These are phyloP conservation scores for Endothia cerciana DNA, from an alignment of 2,329 filamentous ascomycete genomes.

Conservation along the genomic window DNA sequence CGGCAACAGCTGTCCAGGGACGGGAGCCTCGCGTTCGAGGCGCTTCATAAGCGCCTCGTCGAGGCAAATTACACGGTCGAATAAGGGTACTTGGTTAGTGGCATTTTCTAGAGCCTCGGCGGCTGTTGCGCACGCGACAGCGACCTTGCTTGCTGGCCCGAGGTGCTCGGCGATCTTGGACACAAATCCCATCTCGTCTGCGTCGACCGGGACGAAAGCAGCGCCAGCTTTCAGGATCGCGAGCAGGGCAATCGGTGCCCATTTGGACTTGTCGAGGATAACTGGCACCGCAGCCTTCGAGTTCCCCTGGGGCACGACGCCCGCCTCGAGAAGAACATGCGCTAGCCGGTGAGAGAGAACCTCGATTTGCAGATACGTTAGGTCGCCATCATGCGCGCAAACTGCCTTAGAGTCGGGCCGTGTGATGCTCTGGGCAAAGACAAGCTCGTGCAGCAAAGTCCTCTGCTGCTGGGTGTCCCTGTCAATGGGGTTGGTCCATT, in stretches of 20 bases:
- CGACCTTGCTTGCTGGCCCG: constrained; percentile 26
- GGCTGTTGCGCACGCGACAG: constrained; percentile 25
- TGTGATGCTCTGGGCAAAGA: constrained; percentile 44
- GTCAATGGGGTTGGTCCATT: constrained; percentile 52
- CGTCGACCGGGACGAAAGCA: constrained; percentile 55
- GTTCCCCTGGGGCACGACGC: constrained; percentile 44
- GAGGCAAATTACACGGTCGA: constrained; percentile 26
- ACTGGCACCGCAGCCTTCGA: constrained; percentile 63
- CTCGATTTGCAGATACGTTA: constrained; percentile 47
- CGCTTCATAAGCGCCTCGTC: constrained; percentile 28
- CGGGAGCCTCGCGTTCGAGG: constrained; percentile 22
- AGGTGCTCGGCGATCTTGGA: constrained; percentile 28
- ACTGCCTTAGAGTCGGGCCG: constrained; percentile 47
- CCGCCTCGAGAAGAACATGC: constrained; percentile 53
- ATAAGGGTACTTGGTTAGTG: constrained; percentile 16
- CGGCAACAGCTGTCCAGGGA: constrained; percentile 31
- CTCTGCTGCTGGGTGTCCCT: constrained; percentile 42
- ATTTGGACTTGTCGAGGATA: constrained; percentile 69
- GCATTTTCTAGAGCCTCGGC: constrained; percentile 22
- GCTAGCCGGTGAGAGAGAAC: constrained; percentile 44
- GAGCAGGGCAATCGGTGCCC: constrained; percentile 71
- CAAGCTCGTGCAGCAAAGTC: constrained; percentile 49
- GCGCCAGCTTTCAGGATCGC: constrained; percentile 63
- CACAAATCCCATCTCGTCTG: constrained; percentile 44
- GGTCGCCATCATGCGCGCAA: constrained; percentile 49